A percentile compares a stretch with the other conserved stretches of the same genome.
phyloP scores from a whole-genome alignment of 331 rosid species.

The Spiraea crenata region DNA sequence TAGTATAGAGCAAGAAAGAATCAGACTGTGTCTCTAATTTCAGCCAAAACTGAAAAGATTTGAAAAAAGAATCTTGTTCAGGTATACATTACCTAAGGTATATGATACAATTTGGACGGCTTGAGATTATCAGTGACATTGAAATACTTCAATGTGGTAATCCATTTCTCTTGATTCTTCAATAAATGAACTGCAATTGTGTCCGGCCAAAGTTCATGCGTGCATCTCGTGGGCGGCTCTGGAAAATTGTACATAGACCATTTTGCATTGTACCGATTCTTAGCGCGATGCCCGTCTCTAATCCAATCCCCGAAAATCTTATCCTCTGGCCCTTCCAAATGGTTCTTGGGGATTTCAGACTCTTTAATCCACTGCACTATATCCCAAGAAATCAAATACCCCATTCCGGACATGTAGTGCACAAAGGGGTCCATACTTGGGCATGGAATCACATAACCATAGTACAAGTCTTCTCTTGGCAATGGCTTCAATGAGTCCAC shows the following conservation, averaged over 20 bases:
- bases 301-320: constrained; percentile 82
- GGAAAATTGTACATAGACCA: constrained; percentile 95
- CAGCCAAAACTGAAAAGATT: constrained; percentile 2
- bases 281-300: constrained; percentile 49
- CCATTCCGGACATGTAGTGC: constrained; percentile 98
- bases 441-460: constrained; percentile 93
- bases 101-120: constrained; percentile 75
- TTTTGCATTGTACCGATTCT: constrained; percentile 78
- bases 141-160: constrained; percentile 61
- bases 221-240: constrained; percentile 71
- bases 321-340: constrained; percentile 84
- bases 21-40: constrained; percentile 10
- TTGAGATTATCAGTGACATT: constrained; percentile 59
- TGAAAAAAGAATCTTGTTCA: not conserved
- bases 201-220: constrained; percentile 77
- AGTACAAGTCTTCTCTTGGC: constrained; percentile 77
- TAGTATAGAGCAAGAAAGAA: constrained; percentile 2
- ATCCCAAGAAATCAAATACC: constrained; percentile 86
- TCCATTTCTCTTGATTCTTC: constrained; percentile 88
- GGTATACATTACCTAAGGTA: constrained; percentile 26
- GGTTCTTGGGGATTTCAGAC: constrained; percentile 72
- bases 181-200: constrained; percentile 90
- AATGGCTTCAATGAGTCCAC: constrained; percentile 58
- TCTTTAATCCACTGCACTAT: constrained; percentile 76
- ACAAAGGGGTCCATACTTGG: constrained; percentile 87